A percentile compares a stretch with the other conserved stretches of the same genome.
Conservation (phyloP, 805 yeast genomes). For the Saccharomyces kudriavzevii region DNA sequence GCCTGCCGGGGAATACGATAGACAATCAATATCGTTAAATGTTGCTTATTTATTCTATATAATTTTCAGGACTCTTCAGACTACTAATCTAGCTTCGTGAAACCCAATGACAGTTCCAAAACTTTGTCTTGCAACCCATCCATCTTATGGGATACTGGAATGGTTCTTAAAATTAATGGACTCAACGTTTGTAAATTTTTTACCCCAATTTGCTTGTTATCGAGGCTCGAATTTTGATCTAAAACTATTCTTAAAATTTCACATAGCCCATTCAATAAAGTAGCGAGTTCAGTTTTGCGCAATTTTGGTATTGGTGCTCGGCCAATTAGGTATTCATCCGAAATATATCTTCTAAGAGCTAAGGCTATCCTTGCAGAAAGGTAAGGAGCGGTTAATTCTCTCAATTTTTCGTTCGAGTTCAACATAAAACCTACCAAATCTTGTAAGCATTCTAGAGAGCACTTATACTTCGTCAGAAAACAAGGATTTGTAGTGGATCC, state of each 20-base stretch:
- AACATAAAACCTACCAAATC: slow-evolving; percentile 40
- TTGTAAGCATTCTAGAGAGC: slow-evolving; percentile 50
- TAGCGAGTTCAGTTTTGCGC: slow-evolving; percentile 54
- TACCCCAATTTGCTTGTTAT: slow-evolving; percentile 2
- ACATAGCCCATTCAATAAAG: slow-evolving; percentile 39
- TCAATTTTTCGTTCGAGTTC: slow-evolving; percentile 15
- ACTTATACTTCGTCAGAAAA: slow-evolving; percentile 36
- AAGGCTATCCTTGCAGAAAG: slow-evolving; percentile 52
- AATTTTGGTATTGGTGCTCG: slow-evolving; percentile 58
- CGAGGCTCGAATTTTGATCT: not conserved
- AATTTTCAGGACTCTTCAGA: not conserved
- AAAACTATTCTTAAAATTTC: slow-evolving; percentile 17
- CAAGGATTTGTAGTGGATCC: slow-evolving; percentile 54
- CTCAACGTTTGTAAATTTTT: slow-evolving; percentile 17
- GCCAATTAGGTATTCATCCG: slow-evolving; percentile 52
- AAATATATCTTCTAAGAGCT: slow-evolving; percentile 52
- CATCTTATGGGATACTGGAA: slow-evolving; percentile 28
- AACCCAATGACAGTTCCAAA: slow-evolving; percentile 21
- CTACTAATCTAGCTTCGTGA: slow-evolving; percentile 19
- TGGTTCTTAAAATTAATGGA: slow-evolving; percentile 27
- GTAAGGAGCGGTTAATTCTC: slow-evolving; percentile 35
- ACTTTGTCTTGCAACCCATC: slow-evolving; percentile 25
- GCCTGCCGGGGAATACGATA: not conserved
- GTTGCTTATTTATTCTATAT: not conserved
- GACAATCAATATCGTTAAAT: not conserved